Percentiles rank a stretch among this genome's conserved stretches.
Evolutionary conservation across 2,329 filamentous ascomycete species (phyloP).

Genomic region (Diplodia intermedia): DNA sequence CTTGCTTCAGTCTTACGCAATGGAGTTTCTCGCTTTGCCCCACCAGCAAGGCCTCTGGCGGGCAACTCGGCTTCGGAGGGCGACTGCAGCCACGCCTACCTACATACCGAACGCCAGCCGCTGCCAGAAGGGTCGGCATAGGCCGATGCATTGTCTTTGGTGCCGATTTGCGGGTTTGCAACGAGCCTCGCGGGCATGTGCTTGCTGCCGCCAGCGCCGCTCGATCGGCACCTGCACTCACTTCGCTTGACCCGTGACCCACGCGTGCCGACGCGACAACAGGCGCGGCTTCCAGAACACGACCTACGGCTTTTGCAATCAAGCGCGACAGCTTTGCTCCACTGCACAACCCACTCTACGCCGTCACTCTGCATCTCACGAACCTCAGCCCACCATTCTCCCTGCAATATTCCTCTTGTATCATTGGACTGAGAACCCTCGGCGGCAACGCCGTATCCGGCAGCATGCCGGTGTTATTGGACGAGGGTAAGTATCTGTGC

Average conservation of each 20-base stretch:
- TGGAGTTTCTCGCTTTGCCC: background rate
- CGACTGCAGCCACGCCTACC: background rate
- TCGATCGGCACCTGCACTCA: background rate
- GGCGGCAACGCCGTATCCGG: background rate
- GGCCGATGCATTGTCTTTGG: background rate
- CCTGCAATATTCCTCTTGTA: background rate
- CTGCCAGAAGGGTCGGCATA: background rate
- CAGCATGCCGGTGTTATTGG: background rate
- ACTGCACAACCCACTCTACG: background rate
- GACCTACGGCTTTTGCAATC: background rate
- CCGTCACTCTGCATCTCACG: background rate
- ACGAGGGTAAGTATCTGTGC: constrained; percentile 9
- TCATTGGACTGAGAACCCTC: background rate
- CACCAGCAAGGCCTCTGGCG: background rate
- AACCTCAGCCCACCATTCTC: background rate
- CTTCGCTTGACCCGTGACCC: background rate
- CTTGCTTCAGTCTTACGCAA: background rate
- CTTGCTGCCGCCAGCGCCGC: background rate
- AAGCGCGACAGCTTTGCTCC: background rate
- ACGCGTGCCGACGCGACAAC: constrained; percentile 3
- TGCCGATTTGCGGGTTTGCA: background rate
- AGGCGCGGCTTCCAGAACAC: background rate
- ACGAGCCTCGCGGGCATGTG: background rate
- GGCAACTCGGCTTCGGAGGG: background rate
- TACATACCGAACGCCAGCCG: background rate